A percentile compares a stretch with the other conserved stretches of the same genome.
Evolutionary conservation across 768 basidiomycete genomes (phyloP).

Genomic region (Macrocybe gigantea): DNA sequence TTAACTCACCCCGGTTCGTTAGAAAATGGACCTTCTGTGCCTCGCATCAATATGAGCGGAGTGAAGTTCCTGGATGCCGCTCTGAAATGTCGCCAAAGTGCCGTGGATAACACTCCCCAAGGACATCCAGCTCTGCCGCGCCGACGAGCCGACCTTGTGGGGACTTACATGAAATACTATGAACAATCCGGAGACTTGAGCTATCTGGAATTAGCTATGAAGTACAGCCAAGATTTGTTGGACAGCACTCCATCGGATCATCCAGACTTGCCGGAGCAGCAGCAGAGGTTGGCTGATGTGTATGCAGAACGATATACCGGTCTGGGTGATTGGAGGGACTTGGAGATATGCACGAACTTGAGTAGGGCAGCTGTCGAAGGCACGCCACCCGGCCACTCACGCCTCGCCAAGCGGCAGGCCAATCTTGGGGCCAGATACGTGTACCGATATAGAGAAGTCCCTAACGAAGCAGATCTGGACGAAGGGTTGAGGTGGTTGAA

Average conservation of each 20-base stretch:
- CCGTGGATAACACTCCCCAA: no score
- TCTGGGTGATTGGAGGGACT: slow-evolving; percentile 1
- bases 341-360: slow-evolving; percentile 2
- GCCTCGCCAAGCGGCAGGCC: not conserved
- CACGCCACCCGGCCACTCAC: slow-evolving; percentile 1
- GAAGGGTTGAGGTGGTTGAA: not conserved
- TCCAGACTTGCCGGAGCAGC: not conserved
- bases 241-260: slow-evolving; percentile 1
- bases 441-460: not conserved
- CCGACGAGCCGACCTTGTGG: no score
- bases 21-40: no score
- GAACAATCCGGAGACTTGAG: no score
- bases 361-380: not conserved
- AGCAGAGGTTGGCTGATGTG: slow-evolving; percentile 2
- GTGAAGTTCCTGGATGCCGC: not conserved
- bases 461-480: slow-evolving; percentile 2
- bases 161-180: no score
- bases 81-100: not conserved
- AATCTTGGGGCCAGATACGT: not conserved
- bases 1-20: no score
- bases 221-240: not conserved
- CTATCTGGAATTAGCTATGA: no score
- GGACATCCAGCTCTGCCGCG: no score
- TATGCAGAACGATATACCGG: not conserved
- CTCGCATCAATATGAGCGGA: not conserved